Percentiles rank a stretch among this genome's conserved stretches.
Conservation (phyloP, 108 stramenopile genomes). For the Bacterosira constricta region DNA sequence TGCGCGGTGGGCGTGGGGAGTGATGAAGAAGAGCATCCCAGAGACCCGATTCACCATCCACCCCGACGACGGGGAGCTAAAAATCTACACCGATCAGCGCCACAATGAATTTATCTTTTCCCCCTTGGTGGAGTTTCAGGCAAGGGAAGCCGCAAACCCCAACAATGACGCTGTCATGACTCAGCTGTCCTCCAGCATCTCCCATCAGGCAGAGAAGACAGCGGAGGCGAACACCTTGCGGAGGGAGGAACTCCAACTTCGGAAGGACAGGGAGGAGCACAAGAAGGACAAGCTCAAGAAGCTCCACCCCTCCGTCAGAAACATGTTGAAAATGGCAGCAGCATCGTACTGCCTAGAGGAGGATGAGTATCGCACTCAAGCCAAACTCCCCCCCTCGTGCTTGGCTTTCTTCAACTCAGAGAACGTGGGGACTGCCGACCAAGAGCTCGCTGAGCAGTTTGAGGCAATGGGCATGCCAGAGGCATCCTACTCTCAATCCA, state of each 20-base stretch:
- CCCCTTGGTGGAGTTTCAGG: too few species aligned
- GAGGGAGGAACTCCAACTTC: background rate
- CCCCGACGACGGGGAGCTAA: too few species aligned
- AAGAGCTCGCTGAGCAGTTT: slow-evolving; percentile 5
- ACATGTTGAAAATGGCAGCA: background rate
- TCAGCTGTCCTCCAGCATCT: too few species aligned
- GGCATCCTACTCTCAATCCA: background rate
- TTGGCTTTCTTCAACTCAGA: background rate
- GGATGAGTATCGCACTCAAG: too few species aligned
- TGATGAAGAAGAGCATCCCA: too few species aligned
- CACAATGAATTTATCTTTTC: too few species aligned
- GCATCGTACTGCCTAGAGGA: background rate
- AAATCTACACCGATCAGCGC: too few species aligned
- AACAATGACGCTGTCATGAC: too few species aligned
- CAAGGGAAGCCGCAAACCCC: too few species aligned
- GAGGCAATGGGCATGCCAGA: background rate
- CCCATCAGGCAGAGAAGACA: background rate
- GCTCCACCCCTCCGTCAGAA: background rate
- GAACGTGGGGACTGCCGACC: background rate
- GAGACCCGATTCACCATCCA: too few species aligned
- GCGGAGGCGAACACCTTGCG: background rate
- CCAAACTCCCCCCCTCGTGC: background rate
- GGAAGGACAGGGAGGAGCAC: slow-evolving; percentile 4
- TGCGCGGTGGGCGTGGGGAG: too few species aligned
- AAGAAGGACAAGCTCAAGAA: slow-evolving; percentile 13